Evolutionary conservation across 768 basidiomycete species (phyloP), one percentile per base, ranked within the genome.

Genomic region (Multifurca ochricompacta): DNA sequence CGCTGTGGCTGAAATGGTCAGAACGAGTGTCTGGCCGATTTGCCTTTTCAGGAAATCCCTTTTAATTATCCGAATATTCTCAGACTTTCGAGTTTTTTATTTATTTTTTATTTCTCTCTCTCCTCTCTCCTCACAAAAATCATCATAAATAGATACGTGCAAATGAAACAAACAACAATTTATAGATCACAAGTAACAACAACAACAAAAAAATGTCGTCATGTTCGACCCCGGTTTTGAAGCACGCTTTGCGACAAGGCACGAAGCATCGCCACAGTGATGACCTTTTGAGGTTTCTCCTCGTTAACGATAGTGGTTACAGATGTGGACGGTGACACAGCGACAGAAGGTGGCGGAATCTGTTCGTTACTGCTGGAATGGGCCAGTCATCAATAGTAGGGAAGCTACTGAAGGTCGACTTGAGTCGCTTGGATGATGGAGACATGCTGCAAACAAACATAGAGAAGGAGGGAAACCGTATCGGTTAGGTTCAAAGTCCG

Each of bases 251-350:
- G 37, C 14, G 53, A 43, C 40, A 59, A 39, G 5, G 60, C 53
- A 32, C 60, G 60, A 5, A 61, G 60, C 60, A 61, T 61, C 31
- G 58, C 53, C 6, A 59, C 57, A 3, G 60, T 61, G 14, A 61
- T 31, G 16, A 48, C 46, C 35, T 42, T 37, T 13, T 42, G 46
- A 1, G 47, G 31, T 19, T 44, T 53, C 11, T 59, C 56, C 13
- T 52, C 58, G 23, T 44, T 55, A 30, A 34, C 54, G 27, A 59
- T 46, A 18, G 59, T 60, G 11, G 40, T 51, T 21, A 50, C 28
- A 11, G 59, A 60, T 1, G 51, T 36, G 8, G 60, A 55, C 0
- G 58, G 60, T 28, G 60, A 61, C 1, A 35, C 54, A 1, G 59
- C 54, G 0, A 31, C 11, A 39, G 60, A 59, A 5, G 60, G 58